phyloP scores from a whole-genome alignment of 306 rosid species.

The Oemleria cerasiformis region DNA sequence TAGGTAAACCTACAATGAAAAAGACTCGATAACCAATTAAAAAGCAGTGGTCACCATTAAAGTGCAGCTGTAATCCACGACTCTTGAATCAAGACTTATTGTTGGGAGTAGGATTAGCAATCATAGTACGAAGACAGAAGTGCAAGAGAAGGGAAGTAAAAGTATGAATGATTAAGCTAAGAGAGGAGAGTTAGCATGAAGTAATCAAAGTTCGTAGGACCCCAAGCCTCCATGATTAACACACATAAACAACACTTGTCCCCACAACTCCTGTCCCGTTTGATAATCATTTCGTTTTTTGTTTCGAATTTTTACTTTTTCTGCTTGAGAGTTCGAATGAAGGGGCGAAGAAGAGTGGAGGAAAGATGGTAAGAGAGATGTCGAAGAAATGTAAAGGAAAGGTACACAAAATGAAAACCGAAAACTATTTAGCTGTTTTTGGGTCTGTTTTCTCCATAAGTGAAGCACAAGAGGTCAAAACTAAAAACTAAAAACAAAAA shows the following conservation, averaged over 20 bases:
- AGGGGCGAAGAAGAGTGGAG: no score
- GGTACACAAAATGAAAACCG: no score
- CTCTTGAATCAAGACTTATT: not conserved
- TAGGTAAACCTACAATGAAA: conserved; percentile 28
- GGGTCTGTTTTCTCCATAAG: no score
- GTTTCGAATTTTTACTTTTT: no score
- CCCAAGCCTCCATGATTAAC: not conserved
- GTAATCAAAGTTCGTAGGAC: not conserved
- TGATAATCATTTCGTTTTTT: no score
- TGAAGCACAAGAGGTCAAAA: no score
- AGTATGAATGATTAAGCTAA: not conserved
- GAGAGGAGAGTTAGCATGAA: not conserved
- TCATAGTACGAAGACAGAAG: conserved; percentile 5
- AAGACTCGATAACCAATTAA: conserved; percentile 16
- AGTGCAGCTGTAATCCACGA: conserved; percentile 14
- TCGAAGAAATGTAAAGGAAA: no score
- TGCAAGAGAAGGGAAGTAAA: conserved; percentile 3
- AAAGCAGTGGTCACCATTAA: conserved; percentile 7
- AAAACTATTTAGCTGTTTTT: no score
- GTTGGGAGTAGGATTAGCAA: conserved; percentile 1
- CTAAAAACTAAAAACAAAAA: no score
- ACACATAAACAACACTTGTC: conserved; percentile 3
- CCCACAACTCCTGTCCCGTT: not conserved
- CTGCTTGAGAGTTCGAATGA: no score
- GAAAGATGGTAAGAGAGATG: no score